Evolutionary conservation across 768 basidiomycete genomes (phyloP).

Genomic region (Tricholoma bakamatsutake): DNA sequence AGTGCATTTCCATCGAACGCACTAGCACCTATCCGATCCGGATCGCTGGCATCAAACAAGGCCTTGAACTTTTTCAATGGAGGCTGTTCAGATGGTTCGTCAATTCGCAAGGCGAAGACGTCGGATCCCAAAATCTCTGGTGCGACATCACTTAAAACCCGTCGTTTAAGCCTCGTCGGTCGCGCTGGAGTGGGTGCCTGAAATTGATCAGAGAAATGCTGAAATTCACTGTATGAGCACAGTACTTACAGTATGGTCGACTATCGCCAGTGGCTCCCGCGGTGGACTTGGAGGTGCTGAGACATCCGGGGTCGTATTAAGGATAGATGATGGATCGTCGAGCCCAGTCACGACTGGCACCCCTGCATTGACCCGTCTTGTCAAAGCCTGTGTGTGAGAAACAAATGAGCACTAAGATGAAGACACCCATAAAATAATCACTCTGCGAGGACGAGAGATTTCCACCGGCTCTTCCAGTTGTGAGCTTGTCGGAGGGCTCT

Average conservation of each 20-base stretch:
- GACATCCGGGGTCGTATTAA: slow-evolving; percentile 26
- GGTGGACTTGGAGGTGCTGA: slow-evolving; percentile 16
- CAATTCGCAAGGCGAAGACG: slow-evolving; percentile 15
- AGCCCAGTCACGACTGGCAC: slow-evolving; percentile 35
- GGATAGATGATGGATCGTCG: slow-evolving; percentile 36
- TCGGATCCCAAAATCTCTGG: slow-evolving; percentile 16
- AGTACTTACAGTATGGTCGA: slow-evolving; percentile 18
- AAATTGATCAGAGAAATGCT: not conserved
- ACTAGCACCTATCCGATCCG: slow-evolving; percentile 24
- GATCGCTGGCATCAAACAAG: slow-evolving; percentile 62
- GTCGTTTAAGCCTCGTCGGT: slow-evolving; percentile 47
- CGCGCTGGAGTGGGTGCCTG: slow-evolving; percentile 38
- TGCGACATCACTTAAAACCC: slow-evolving; percentile 31
- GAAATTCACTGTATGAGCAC: not conserved
- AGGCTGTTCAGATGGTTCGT: slow-evolving; percentile 38
- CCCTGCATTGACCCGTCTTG: slow-evolving; percentile 34
- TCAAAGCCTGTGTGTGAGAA: slow-evolving; percentile 32
- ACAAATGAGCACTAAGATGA: not conserved
- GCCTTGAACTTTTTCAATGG: slow-evolving; percentile 67
- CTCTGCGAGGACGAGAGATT: slow-evolving; percentile 26
- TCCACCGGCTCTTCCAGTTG: slow-evolving; percentile 13
- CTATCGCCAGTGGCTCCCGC: slow-evolving; percentile 6
- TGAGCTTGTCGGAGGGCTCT: slow-evolving; percentile 6
- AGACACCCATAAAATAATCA: slow-evolving; percentile 9
- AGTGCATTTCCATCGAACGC: slow-evolving; percentile 13